Percentiles rank a stretch among this genome's conserved stretches.
These are phyloP conservation scores for Kwoniella mangroviensis DNA, from an alignment of 768 basidiomycete species.

Conservation along the genomic window DNA sequence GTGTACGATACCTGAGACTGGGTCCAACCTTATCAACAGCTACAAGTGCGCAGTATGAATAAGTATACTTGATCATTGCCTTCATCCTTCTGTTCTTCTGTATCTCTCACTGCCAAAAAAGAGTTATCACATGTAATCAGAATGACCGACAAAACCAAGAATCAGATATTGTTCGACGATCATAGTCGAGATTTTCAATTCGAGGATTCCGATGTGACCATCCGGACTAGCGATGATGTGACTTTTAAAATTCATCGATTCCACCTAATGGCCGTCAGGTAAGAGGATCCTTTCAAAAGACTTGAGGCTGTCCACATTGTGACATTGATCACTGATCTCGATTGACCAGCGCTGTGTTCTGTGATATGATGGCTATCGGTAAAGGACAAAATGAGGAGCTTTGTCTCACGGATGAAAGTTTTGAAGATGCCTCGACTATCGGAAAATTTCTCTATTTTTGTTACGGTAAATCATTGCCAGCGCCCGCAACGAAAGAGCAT, in stretches of 20 bases:
- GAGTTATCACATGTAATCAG: no score
- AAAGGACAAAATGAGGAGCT: neutral
- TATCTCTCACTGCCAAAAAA: no score
- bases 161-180: neutral
- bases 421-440: neutral
- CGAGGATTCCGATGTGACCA: constrained; percentile 11
- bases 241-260: constrained; percentile 11
- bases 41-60: no score
- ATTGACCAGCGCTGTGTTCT: neutral
- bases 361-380: neutral
- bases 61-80: no score
- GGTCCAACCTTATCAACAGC: no score
- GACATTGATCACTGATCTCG: neutral
- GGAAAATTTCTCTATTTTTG: neutral
- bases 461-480: no score
- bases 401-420: neutral
- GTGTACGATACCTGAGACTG: no score
- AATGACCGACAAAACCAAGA: neutral
- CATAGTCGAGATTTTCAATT: neutral
- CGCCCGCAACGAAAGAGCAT: no score
- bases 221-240: constrained; percentile 12
- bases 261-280: neutral
- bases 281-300: neutral
- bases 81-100: no score
- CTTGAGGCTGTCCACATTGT: neutral